A percentile compares a stretch with the other conserved stretches of the same genome.
Evolutionary conservation across 768 basidiomycete genomes (phyloP).

Genomic region (Mycena haematopus): DNA sequence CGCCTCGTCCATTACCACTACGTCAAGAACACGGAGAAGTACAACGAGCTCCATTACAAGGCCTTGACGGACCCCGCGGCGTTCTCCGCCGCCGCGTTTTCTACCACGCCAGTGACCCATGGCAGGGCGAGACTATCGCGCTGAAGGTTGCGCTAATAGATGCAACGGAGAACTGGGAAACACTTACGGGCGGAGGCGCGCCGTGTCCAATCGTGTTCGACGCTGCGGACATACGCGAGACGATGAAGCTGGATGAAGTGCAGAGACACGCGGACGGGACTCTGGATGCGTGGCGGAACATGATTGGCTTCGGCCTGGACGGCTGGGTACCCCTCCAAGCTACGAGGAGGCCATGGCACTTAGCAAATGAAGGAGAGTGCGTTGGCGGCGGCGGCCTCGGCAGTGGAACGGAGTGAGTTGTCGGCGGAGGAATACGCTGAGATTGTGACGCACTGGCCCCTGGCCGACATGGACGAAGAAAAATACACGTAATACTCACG

Average conservation of each 20-base stretch:
- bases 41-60: conserved; percentile 50
- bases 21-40: conserved; percentile 48
- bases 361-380: too few relatives aligned
- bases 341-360: too few relatives aligned
- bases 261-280: conserved; percentile 39
- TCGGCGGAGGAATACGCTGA: too few relatives aligned
- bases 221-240: conserved; percentile 49
- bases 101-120: conserved; percentile 48
- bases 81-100: conserved; percentile 50
- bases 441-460: too few relatives aligned
- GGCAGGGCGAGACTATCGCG: conserved; percentile 57
- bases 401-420: too few relatives aligned
- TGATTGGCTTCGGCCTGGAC: conserved; percentile 34
- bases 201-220: conserved; percentile 57
- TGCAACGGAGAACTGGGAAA: conserved; percentile 50
- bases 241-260: conserved; percentile 43
- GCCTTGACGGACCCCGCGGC: conserved; percentile 44
- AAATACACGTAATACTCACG: too few relatives aligned
- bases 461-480: too few relatives aligned
- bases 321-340: conserved; percentile 43
- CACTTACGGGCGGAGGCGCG: conserved; percentile 42
- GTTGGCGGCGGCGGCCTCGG: too few relatives aligned
- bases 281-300: conserved; percentile 35
- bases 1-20: conserved; percentile 53
- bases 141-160: conserved; percentile 55